phyloP scores from a whole-genome alignment of 1,284 basidiomycete genomes.

The Cryptococcus hybrid region DNA sequence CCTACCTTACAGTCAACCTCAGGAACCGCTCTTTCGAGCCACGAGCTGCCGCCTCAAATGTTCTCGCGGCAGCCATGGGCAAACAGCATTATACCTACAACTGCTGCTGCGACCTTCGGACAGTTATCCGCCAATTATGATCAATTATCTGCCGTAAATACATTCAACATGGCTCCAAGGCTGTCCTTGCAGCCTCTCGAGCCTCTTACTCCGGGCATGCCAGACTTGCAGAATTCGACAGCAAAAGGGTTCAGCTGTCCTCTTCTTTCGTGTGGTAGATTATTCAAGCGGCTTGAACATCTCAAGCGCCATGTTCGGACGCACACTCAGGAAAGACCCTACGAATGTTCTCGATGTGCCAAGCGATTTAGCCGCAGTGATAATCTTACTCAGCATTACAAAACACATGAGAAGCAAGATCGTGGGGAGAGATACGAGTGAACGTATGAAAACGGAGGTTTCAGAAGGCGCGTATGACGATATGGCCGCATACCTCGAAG shows the following conservation, averaged over 20 bases:
- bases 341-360: constrained; percentile 66
- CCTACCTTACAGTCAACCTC: too few species aligned
- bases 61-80: neutral
- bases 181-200: neutral
- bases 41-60: too few species aligned
- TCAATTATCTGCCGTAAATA: neutral
- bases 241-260: constrained; percentile 71
- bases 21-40: too few species aligned
- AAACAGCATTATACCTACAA: neutral
- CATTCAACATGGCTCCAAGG: neutral
- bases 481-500: constrained; percentile 21
- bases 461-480: constrained; percentile 30
- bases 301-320: constrained; percentile 80
- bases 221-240: neutral
- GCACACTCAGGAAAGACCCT: constrained; percentile 85
- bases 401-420: constrained; percentile 61
- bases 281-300: constrained; percentile 88
- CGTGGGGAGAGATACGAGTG: constrained; percentile 13
- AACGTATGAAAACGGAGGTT: constrained; percentile 21
- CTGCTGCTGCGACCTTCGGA: neutral
- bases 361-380: constrained; percentile 81
- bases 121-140: neutral
- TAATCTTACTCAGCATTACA: constrained; percentile 76
- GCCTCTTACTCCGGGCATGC: neutral
- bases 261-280: constrained; percentile 70